Percentiles rank a stretch among this genome's conserved stretches.
These are phyloP conservation scores for Omphalea diandra DNA, from an alignment of 441 rosid species.

Conservation along the genomic window DNA sequence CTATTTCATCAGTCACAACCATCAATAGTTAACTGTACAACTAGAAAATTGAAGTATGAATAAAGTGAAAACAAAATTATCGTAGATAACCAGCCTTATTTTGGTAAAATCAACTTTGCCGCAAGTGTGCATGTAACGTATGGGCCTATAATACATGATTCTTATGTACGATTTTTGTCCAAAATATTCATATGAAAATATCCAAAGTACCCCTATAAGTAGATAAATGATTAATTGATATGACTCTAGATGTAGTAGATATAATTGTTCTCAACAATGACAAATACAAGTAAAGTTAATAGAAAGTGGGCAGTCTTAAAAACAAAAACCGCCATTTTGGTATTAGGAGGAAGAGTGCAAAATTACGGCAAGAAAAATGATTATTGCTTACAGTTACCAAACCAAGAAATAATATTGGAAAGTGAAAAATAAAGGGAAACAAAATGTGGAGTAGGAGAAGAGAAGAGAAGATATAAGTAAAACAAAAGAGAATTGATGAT, in stretches of 20 bases:
- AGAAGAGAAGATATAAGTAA: constrained; percentile 17
- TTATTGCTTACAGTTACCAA: constrained; percentile 56
- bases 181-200: not conserved
- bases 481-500: constrained; percentile 44
- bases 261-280: constrained; percentile 33
- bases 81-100: not conserved
- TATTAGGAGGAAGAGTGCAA: constrained; percentile 26
- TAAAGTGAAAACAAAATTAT: not conserved
- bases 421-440: constrained; percentile 30
- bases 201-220: constrained; percentile 24
- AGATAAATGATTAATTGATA: constrained; percentile 21
- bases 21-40: no score
- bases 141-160: no score
- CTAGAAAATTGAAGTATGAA: not conserved
- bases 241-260: constrained; percentile 28
- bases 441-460: constrained; percentile 13
- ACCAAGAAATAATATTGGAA: constrained; percentile 43
- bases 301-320: not conserved
- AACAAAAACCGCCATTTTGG: constrained; percentile 31
- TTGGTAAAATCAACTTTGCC: not conserved
- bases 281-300: constrained; percentile 18
- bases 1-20: no score
- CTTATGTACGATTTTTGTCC: not conserved
- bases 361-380: constrained; percentile 47
- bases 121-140: not conserved